Evolutionary conservation across 2,329 filamentous ascomycete genomes (phyloP), one percentile per base, ranked within the genome.

Genomic region (Claviceps cyperi): DNA sequence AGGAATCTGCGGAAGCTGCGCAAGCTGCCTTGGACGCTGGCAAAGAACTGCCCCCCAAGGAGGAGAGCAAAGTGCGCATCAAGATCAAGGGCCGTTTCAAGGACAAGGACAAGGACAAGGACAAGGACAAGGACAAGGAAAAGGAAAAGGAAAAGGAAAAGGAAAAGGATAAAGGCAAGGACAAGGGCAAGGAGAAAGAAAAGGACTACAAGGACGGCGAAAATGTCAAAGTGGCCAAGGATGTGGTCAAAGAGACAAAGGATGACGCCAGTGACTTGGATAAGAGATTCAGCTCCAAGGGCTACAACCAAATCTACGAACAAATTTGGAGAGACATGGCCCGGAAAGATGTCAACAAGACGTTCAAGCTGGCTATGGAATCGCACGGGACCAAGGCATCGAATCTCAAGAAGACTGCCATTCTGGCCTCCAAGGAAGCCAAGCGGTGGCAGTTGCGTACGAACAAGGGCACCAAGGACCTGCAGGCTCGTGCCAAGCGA

Each of bases 401-500:
- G n/a, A 98, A 98, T 59, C 77, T 95, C 46, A 92, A 94, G 64
- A 98, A 98, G 76, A 98, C 92, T 0, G 92, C 90, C 14, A 91
- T 97, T 59, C 74, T 98, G 40, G 92, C 92, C 7, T 94, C 91
- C 53, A 98, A 98, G 65, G 92, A 98, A 69, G 91, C 92, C 49
- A 89, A 94, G 62, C 78, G 94, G 61, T 98, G 92, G 92, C 94
- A 98, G 66, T 79, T 94, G 53, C 85, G 89, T 41, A 98, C 92
- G 49, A 98, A 98, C 73, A 97, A 98, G 76, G 94, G 90, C 62
- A 92, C 86, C 65, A 98, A 98, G 67, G 92, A 98, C 66, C 86
- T 94, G 4, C 92, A 97, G 64, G 92, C 92, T 41, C 82, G 92
- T 46, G 92, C 92, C 52, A 98, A 98, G 75, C 85, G 92, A 57